phyloP scores from a whole-genome alignment of 2,329 filamentous ascomycete species.

The Cladosporium sp. region DNA sequence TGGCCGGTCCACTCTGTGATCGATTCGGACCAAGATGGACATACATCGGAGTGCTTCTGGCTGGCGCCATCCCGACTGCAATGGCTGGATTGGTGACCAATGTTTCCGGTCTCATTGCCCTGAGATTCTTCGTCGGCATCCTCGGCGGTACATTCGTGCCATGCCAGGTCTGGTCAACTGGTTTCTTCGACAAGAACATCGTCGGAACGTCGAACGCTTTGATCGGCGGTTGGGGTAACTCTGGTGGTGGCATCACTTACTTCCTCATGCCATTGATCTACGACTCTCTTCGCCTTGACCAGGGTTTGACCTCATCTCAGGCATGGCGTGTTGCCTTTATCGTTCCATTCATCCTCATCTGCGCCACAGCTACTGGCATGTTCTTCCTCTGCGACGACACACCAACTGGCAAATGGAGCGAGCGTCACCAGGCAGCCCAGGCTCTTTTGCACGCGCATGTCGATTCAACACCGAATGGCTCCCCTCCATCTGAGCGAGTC shows the following conservation, averaged over 20 bases:
- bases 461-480: neutral
- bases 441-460: constrained; percentile 10
- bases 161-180: constrained; percentile 80
- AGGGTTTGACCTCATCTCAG: constrained; percentile 6
- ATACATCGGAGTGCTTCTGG: constrained; percentile 64
- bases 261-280: constrained; percentile 61
- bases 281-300: constrained; percentile 1
- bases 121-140: constrained; percentile 72
- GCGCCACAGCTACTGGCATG: constrained; percentile 59
- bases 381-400: constrained; percentile 71
- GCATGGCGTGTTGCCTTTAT: constrained; percentile 62
- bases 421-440: constrained; percentile 51
- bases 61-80: constrained; percentile 70
- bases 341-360: constrained; percentile 71
- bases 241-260: constrained; percentile 81
- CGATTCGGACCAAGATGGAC: constrained; percentile 70
- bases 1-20: constrained; percentile 75
- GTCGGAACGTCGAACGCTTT: constrained; percentile 80
- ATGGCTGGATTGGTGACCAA: constrained; percentile 68
- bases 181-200: constrained; percentile 64
- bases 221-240: constrained; percentile 68
- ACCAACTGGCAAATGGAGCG: constrained; percentile 71
- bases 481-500: neutral
- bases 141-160: constrained; percentile 71
- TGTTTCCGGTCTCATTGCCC: constrained; percentile 58